Conservation (phyloP, 768 basidiomycete species). For the Xerocomus potaroensis region DNA sequence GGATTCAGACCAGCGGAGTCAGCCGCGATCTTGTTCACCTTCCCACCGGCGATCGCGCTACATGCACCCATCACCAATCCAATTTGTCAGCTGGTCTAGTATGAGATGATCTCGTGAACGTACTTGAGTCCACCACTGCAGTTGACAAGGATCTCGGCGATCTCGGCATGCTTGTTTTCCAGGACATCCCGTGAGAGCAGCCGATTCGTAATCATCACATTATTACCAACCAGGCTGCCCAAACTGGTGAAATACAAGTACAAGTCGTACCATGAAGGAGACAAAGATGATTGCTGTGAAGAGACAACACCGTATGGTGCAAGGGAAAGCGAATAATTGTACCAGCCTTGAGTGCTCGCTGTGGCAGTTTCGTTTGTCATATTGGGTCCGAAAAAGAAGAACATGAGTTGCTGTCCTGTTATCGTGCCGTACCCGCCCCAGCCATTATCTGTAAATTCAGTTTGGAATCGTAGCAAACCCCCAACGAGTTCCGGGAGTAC, state of each 20-base stretch:
- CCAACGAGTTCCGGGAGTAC: conserved; percentile 30
- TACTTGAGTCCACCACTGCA: conserved; percentile 6
- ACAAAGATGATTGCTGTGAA: neutral
- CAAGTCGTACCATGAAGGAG: conserved; percentile 7
- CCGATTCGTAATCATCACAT: conserved; percentile 3
- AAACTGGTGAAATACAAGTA: neutral
- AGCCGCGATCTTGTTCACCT: conserved; percentile 34
- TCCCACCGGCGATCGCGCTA: conserved; percentile 43
- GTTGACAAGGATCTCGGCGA: conserved; percentile 5
- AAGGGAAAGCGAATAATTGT: conserved; percentile 20
- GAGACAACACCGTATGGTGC: conserved; percentile 4
- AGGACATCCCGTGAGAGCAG: conserved; percentile 11
- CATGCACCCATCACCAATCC: neutral
- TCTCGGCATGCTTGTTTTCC: conserved; percentile 1
- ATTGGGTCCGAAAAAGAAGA: conserved; percentile 33
- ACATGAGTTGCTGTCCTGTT: neutral
- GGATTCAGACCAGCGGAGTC: conserved; percentile 42
- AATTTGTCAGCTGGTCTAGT: neutral
- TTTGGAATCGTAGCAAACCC: conserved; percentile 34
- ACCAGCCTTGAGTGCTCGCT: conserved; percentile 34
- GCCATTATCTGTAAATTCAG: conserved; percentile 36
- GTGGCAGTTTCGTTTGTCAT: conserved; percentile 33
- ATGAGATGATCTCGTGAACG: too few relatives aligned
- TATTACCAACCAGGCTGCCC: neutral
- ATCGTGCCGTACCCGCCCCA: conserved; percentile 39